Percentiles rank a stretch among this genome's conserved stretches.
Conservation (phyloP, 2,329 filamentous ascomycete genomes). For the Aspergillus luchuensis region DNA sequence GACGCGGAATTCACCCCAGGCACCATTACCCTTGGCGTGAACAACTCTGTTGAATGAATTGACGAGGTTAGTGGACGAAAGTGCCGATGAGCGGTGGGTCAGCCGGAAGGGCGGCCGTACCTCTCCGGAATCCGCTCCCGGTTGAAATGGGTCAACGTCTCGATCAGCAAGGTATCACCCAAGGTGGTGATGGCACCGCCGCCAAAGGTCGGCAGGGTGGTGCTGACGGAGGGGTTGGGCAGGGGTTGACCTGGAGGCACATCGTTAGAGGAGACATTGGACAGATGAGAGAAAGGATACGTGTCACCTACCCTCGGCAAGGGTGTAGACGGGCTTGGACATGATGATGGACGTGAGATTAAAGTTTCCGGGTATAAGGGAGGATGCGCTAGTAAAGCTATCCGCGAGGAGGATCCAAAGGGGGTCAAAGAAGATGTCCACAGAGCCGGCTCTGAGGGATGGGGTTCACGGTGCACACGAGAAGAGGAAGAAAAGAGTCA, state of each 20-base stretch:
- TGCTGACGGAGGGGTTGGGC: constrained; percentile 5
- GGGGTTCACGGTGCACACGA: not conserved
- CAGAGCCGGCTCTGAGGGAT: constrained; percentile 1
- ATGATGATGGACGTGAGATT: constrained; percentile 1
- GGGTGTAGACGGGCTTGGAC: constrained; percentile 9
- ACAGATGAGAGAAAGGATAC: not conserved
- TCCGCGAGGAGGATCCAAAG: not conserved
- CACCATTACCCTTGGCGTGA: constrained; percentile 7
- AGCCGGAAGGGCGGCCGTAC: not conserved
- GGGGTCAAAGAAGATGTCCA: not conserved
- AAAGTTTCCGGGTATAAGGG: not conserved
- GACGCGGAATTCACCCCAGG: constrained; percentile 10
- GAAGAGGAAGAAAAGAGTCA: not conserved
- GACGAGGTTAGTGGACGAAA: not conserved
- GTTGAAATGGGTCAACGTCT: constrained; percentile 10
- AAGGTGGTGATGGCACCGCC: constrained; percentile 7
- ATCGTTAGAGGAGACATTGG: not conserved
- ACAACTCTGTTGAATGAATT: constrained; percentile 5
- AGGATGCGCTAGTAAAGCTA: not conserved
- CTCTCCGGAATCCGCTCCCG: constrained; percentile 8
- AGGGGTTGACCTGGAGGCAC: constrained; percentile 1
- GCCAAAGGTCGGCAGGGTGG: constrained; percentile 9
- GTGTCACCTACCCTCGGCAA: constrained; percentile 8
- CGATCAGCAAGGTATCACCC: constrained; percentile 9
- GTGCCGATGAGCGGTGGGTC: not conserved